phyloP scores from a whole-genome alignment of 331 rosid species.

The Telfairia occidentalis region DNA sequence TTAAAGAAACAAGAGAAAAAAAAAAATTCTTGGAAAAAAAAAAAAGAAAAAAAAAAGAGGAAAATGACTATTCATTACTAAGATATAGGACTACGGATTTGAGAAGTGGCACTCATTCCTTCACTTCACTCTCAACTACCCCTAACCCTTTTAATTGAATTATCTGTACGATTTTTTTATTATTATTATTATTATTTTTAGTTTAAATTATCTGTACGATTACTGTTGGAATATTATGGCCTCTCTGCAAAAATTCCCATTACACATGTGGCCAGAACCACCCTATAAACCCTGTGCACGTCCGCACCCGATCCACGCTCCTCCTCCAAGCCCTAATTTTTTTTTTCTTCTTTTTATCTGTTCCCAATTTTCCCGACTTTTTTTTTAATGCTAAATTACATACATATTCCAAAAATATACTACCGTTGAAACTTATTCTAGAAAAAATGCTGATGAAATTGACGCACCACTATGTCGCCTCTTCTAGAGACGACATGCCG shows the following conservation, averaged over 20 bases:
- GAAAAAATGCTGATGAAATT: too few species aligned
- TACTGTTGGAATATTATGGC: conserved; percentile 2
- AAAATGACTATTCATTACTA: background rate
- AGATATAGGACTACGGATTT: conserved; percentile 8
- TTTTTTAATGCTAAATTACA: too few species aligned
- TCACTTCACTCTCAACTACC: background rate
- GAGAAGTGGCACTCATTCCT: conserved; percentile 1
- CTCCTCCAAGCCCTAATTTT: background rate
- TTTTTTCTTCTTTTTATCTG: too few species aligned
- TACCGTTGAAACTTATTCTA: too few species aligned
- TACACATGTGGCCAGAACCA: background rate
- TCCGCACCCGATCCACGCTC: background rate
- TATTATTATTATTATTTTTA: too few species aligned
- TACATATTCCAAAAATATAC: too few species aligned
- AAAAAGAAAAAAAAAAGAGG: background rate
- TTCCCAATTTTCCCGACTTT: too few species aligned
- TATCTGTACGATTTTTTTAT: conserved; percentile 3
- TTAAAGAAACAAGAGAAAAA: background rate
- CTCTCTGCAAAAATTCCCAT: conserved; percentile 5
- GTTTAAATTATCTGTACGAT: conserved; percentile 6
- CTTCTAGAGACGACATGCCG: too few species aligned
- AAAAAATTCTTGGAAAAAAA: background rate
- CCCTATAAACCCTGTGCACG: background rate
- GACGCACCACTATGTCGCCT: too few species aligned
- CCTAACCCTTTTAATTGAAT: conserved; percentile 5